phyloP scores from a whole-genome alignment of 2,329 filamentous ascomycete genomes.

The Colletotrichum agaves region DNA sequence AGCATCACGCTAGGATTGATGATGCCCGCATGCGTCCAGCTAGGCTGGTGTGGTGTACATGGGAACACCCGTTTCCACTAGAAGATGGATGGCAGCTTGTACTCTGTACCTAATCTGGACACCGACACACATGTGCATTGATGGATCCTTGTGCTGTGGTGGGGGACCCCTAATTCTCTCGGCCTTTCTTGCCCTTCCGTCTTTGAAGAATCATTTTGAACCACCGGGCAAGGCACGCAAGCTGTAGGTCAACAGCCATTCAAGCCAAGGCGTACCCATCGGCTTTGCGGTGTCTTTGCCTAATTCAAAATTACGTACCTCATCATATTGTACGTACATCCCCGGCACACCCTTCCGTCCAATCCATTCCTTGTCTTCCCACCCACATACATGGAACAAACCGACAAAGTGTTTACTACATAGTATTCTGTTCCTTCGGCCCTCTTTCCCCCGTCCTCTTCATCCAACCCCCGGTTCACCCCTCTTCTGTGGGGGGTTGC shows the following conservation, averaged over 20 bases:
- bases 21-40: conserved; percentile 19
- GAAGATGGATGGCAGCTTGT: neutral
- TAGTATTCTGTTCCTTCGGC: conserved; percentile 4
- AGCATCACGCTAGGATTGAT: neutral
- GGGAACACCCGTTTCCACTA: neutral
- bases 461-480: conserved; percentile 6
- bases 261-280: conserved; percentile 7
- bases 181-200: neutral
- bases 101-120: neutral
- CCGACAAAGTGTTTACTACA: neutral
- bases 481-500: conserved; percentile 20
- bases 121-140: neutral
- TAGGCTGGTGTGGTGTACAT: too few relatives aligned
- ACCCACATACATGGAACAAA: neutral
- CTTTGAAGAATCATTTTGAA: neutral
- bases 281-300: conserved; percentile 13
- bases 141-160: neutral
- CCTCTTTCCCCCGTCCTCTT: conserved; percentile 7
- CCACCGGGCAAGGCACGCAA: neutral
- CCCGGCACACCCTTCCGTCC: neutral
- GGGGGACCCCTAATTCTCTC: conserved; percentile 17
- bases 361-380: conserved; percentile 24
- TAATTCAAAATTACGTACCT: neutral
- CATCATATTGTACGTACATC: neutral
- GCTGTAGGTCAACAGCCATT: conserved; percentile 10